These are phyloP conservation scores for Linnemannia elongata DNA, from an alignment of 192 early-diverging fungal species.

Conservation along the genomic window DNA sequence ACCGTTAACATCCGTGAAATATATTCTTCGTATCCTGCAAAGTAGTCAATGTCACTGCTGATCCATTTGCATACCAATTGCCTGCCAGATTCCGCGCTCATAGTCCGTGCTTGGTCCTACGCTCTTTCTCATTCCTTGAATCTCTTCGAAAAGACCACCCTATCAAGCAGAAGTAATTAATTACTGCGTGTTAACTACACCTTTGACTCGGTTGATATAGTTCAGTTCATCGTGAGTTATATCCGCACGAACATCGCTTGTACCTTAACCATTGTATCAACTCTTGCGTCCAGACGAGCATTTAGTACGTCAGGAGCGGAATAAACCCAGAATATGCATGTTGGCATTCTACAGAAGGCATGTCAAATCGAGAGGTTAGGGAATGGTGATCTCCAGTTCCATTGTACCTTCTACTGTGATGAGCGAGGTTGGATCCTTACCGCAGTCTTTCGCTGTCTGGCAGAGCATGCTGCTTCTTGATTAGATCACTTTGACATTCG, in stretches of 20 bases:
- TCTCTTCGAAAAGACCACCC: slow-evolving; percentile 69
- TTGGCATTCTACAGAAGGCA: slow-evolving; percentile 66
- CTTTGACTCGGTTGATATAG: neutral
- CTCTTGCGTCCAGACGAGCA: slow-evolving; percentile 84
- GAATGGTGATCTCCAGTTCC: neutral
- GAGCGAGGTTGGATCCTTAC: slow-evolving; percentile 10
- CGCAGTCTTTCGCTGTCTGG: slow-evolving; percentile 55
- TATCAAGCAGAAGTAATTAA: slow-evolving; percentile 17
- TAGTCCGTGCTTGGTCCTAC: slow-evolving; percentile 64
- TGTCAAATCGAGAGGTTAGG: neutral
- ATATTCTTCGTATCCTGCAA: neutral
- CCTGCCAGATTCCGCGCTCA: slow-evolving; percentile 80
- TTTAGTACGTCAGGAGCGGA: slow-evolving; percentile 76
- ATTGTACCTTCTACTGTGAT: neutral
- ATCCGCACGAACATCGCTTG: neutral
- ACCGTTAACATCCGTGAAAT: neutral
- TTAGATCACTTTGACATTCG: slow-evolving; percentile 77
- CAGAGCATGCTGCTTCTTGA: slow-evolving; percentile 75
- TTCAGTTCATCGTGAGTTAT: neutral
- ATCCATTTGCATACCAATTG: slow-evolving; percentile 69
- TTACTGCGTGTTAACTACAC: neutral
- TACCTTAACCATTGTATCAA: slow-evolving; percentile 91
- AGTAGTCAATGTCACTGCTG: neutral
- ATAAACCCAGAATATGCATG: slow-evolving; percentile 92
- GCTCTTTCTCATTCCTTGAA: slow-evolving; percentile 66